These are phyloP conservation scores for Stemphylium beticola DNA, from an alignment of 2,329 filamentous ascomycete species.

Conservation along the genomic window DNA sequence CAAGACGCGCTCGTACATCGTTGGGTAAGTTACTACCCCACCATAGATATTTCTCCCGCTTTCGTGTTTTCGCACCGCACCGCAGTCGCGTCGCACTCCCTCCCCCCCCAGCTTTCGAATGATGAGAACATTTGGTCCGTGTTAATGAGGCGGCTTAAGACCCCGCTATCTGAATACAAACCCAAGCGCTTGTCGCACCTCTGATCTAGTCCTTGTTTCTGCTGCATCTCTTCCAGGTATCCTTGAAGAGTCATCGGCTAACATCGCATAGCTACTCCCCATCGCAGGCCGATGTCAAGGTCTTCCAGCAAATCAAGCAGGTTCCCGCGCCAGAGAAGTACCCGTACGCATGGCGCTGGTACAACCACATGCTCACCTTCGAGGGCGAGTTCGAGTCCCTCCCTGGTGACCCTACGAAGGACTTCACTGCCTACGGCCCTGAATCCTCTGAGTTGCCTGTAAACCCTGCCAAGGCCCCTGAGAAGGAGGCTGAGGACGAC, in stretches of 20 bases:
- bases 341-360: constrained; percentile 95
- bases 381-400: constrained; percentile 91
- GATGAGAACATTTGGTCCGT: constrained; percentile 95
- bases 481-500: constrained; percentile 62
- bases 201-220: constrained; percentile 56
- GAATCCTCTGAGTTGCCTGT: constrained; percentile 77
- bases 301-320: constrained; percentile 85
- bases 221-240: constrained; percentile 15
- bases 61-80: constrained; percentile 24
- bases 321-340: constrained; percentile 83
- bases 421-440: constrained; percentile 89
- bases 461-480: constrained; percentile 85
- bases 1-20: constrained; percentile 78
- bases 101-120: constrained; percentile 53
- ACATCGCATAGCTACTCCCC: constrained; percentile 63
- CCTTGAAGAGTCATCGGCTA: constrained; percentile 27
- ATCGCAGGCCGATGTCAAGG: constrained; percentile 94
- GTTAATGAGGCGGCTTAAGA: constrained; percentile 96
- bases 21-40: constrained; percentile 70
- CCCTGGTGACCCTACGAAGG: constrained; percentile 87
- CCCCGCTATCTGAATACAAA: constrained; percentile 79
- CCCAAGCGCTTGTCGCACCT: constrained; percentile 78
- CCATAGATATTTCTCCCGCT: constrained; percentile 23
- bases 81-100: constrained; percentile 21
- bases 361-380: constrained; percentile 96